Conservation (phyloP, 2,329 filamentous ascomycete genomes). For the Aspergillus uvarum region DNA sequence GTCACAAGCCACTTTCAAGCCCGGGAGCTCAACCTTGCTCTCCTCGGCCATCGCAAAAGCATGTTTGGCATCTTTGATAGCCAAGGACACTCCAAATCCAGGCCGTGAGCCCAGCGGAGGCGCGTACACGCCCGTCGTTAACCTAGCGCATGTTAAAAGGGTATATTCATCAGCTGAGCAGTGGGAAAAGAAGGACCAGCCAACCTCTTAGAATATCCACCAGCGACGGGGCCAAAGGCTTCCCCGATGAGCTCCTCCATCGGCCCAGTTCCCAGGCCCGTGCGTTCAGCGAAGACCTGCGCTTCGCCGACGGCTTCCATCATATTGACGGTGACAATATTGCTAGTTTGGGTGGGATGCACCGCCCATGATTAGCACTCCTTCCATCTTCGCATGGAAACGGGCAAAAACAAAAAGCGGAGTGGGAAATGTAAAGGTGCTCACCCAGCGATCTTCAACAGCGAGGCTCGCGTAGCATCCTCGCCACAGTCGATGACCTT, state of each 20-base stretch:
- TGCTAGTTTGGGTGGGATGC: constrained; percentile 23
- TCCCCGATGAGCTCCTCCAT: constrained; percentile 47
- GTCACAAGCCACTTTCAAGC: constrained; percentile 32
- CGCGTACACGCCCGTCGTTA: constrained; percentile 46
- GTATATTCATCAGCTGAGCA: not conserved
- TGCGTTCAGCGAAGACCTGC: constrained; percentile 49
- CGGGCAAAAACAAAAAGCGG: not conserved
- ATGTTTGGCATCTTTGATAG: constrained; percentile 41
- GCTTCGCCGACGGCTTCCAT: constrained; percentile 49
- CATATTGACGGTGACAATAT: constrained; percentile 45
- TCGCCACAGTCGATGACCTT: constrained; percentile 46
- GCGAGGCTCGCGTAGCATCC: constrained; percentile 43
- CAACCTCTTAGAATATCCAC: constrained; percentile 45
- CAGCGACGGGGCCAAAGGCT: constrained; percentile 45
- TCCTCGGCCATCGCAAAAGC: constrained; percentile 35
- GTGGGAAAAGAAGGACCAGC: not conserved
- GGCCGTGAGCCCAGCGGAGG: constrained; percentile 38
- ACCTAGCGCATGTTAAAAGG: constrained; percentile 19
- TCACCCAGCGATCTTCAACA: constrained; percentile 48
- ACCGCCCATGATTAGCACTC: not conserved
- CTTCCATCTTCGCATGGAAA: not conserved
- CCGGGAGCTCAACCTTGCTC: constrained; percentile 34
- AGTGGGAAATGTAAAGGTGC: constrained; percentile 9
- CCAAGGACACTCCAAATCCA: constrained; percentile 39
- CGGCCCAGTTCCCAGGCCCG: constrained; percentile 42